A percentile compares a stretch with the other conserved stretches of the same genome.
phyloP scores from a whole-genome alignment of 192 early-diverging fungal species.

The Entophlyctis helioformis region DNA sequence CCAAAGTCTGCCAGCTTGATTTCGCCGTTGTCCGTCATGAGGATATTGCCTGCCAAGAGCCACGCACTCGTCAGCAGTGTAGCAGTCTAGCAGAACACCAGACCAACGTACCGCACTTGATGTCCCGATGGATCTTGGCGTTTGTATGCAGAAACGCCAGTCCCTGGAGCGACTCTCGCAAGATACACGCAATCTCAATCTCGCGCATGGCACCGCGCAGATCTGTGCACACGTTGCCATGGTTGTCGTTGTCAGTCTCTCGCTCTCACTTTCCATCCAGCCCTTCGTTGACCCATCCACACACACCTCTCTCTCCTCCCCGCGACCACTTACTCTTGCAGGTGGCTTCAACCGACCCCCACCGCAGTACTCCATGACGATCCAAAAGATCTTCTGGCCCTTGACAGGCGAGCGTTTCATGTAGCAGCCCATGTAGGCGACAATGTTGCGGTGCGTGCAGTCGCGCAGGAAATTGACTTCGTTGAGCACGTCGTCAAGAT shows the following conservation, averaged over 20 bases:
- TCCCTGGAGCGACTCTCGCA: constrained; percentile 18
- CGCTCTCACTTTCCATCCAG: no score
- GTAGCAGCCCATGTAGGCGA: constrained; percentile 41
- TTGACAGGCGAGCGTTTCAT: constrained; percentile 18
- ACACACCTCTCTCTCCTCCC: no score
- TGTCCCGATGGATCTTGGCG: constrained; percentile 59
- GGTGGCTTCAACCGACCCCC: constrained; percentile 43
- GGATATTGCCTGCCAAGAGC: constrained; percentile 47
- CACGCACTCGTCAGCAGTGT: no score
- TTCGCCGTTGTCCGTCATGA: constrained; percentile 62
- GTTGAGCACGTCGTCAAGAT: constrained; percentile 43
- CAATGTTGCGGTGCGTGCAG: constrained; percentile 38
- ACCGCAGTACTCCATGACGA: constrained; percentile 52
- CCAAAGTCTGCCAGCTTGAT: constrained; percentile 96
- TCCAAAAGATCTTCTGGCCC: no score
- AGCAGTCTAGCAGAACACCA: constrained; percentile 18
- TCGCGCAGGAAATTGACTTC: constrained; percentile 50
- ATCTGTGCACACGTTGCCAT: no score
- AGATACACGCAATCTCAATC: no score
- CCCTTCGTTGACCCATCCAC: no score
- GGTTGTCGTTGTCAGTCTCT: no score
- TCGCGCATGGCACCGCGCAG: no score
- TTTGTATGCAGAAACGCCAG: constrained; percentile 36
- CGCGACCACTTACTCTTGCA: constrained; percentile 39
- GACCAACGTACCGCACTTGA: constrained; percentile 73